These are phyloP conservation scores for Trichoderma sp. DNA, from an alignment of 2,329 filamentous ascomycete species.

Conservation along the genomic window DNA sequence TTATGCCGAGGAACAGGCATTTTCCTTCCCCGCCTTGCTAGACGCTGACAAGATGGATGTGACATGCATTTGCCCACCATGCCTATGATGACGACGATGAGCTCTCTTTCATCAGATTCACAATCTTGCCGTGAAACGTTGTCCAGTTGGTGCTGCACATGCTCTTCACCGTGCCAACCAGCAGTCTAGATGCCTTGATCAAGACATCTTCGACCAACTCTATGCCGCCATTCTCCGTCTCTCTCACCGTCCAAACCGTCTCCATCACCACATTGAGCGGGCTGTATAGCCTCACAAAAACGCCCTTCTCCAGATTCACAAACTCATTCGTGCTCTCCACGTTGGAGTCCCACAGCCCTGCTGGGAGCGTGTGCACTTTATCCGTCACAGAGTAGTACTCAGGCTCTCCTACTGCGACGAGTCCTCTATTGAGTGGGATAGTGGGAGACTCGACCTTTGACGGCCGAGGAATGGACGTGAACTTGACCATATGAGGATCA, in stretches of 20 bases:
- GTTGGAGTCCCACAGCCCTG: conserved; percentile 53
- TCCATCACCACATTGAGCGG: conserved; percentile 53
- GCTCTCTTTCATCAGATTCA: conserved; percentile 10
- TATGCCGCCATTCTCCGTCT: conserved; percentile 31
- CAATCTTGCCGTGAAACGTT: conserved; percentile 43
- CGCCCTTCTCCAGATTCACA: conserved; percentile 45
- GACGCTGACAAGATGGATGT: neutral
- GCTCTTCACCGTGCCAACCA: conserved; percentile 47
- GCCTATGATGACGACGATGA: neutral
- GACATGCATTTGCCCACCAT: neutral
- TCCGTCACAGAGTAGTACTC: conserved; percentile 48
- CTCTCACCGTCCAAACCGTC: conserved; percentile 46
- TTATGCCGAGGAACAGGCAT: neutral
- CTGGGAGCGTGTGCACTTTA: conserved; percentile 50
- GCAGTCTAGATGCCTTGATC: conserved; percentile 49
- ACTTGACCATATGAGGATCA: conserved; percentile 50
- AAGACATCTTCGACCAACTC: conserved; percentile 49
- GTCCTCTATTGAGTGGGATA: conserved; percentile 30
- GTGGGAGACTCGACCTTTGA: conserved; percentile 27
- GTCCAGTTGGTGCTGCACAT: conserved; percentile 51
- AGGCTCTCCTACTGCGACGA: conserved; percentile 29
- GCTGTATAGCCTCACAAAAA: conserved; percentile 51
- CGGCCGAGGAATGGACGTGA: conserved; percentile 35
- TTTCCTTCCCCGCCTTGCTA: neutral
- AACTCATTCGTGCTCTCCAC: conserved; percentile 55